Evolutionary conservation across 1,284 basidiomycete species (phyloP), one percentile per base, ranked within the genome.

Genomic region (Pseudozyma sp.): DNA sequence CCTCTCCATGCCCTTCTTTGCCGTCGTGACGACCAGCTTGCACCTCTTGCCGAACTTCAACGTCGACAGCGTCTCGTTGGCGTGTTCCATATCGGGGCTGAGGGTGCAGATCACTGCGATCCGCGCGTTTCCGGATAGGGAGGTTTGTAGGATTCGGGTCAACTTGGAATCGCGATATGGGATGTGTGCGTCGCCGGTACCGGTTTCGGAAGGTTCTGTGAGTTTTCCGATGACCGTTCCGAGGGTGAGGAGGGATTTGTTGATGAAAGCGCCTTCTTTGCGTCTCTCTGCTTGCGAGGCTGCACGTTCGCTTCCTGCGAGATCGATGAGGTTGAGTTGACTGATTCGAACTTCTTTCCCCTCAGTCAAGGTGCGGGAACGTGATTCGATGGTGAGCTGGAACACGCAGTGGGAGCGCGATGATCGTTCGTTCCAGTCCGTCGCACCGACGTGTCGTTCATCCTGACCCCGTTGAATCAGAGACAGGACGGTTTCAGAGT

Each of bases 351-450:
- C 80, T 19, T 78, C 75, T 10, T 68, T 72, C 9, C 67, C 67
- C 1, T 37, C 49, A 16, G 17, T 42, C 2, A n/a, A 16, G 11
- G 10, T n/a, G 4, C 61, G 52, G 3, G 53, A 47, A 1, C 77
- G 64, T 44, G 75, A 76, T 58, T 79, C 75, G 66, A 85, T 85
- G 17, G 87, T 87, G 42, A 89, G 86, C 1, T 87, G 86, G 63
- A 89, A 88, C 2, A 88, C 87, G 74, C 92, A 94, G 85, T 98
- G 96, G 86, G 92, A 94, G n/a, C 96, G 88, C 76, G 93, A 94
- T 86, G 92, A 94, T 50, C 94, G 87, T 80, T 94, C 93, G 83
- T 99, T 99, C 94, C 95, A 99, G 84, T 99, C 96, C 13, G 96
- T 99, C 68, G 90, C 92, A 0, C 94, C 96, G 7, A 95, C 95